phyloP scores from a whole-genome alignment of 768 basidiomycete species.

The Lentinula boryana region DNA sequence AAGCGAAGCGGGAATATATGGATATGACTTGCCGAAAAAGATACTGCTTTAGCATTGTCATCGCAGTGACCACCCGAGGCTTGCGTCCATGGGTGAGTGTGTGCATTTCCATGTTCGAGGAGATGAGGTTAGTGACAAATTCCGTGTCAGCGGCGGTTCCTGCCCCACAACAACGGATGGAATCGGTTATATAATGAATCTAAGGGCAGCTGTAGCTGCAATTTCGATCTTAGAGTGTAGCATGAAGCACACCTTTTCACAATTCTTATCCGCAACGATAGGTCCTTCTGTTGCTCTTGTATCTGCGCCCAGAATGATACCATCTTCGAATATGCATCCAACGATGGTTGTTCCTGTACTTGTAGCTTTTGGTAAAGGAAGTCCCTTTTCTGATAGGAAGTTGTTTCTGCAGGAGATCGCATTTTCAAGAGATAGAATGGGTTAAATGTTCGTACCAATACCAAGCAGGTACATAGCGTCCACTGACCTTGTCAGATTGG shows the following conservation, averaged over 20 bases:
- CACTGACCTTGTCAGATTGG: slow-evolving; percentile 61
- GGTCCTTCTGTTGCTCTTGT: slow-evolving; percentile 92
- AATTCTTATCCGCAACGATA: slow-evolving; percentile 99
- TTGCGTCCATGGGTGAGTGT: slow-evolving; percentile 85
- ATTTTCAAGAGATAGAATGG: not conserved
- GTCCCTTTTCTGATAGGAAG: slow-evolving; percentile 64
- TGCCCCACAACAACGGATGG: slow-evolving; percentile 96
- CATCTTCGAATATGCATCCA: slow-evolving; percentile 88
- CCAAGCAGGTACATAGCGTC: too few relatives aligned
- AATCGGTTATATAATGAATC: slow-evolving; percentile 97
- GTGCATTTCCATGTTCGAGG: slow-evolving; percentile 94
- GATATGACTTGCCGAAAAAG: slow-evolving; percentile 64
- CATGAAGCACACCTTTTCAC: slow-evolving; percentile 77
- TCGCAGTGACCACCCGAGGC: slow-evolving; percentile 92
- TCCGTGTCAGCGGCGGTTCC: slow-evolving; percentile 99
- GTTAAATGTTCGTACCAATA: too few relatives aligned
- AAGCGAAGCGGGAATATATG: not conserved
- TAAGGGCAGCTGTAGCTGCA: slow-evolving; percentile 21
- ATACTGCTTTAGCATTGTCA: slow-evolving; percentile 98
- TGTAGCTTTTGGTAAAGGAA: slow-evolving; percentile 76
- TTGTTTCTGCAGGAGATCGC: slow-evolving; percentile 49
- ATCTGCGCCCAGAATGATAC: slow-evolving; percentile 93
- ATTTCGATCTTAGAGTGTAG: not conserved
- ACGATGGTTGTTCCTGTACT: slow-evolving; percentile 98
- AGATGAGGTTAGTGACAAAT: slow-evolving; percentile 90